Evolutionary conservation across 2,329 filamentous ascomycete genomes (phyloP).

Genomic region (Raffaelea ambrosiae): DNA sequence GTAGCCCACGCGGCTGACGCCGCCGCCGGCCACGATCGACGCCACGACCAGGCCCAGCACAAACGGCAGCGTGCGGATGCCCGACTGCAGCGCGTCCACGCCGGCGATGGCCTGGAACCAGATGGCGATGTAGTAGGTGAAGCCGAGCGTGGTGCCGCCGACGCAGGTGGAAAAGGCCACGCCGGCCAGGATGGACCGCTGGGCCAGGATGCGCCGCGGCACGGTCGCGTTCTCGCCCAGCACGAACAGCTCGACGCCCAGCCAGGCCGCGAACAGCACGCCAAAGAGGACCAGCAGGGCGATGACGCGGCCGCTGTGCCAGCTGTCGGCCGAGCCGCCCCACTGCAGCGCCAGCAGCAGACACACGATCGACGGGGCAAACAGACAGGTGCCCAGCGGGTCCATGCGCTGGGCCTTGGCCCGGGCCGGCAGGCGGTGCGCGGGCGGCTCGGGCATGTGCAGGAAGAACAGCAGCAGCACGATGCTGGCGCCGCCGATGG

Average conservation of each 20-base stretch:
- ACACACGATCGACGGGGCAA: slow-evolving; percentile 26
- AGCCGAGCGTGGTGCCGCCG: neutral
- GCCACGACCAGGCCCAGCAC: slow-evolving; percentile 27
- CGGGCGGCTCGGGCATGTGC: neutral
- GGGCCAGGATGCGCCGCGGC: slow-evolving; percentile 29
- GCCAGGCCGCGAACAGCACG: slow-evolving; percentile 21
- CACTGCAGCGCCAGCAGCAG: slow-evolving; percentile 37
- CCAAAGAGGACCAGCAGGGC: slow-evolving; percentile 26
- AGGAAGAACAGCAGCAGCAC: slow-evolving; percentile 9
- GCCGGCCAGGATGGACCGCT: slow-evolving; percentile 19
- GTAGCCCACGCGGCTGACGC: slow-evolving; percentile 26
- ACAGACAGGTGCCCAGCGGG: slow-evolving; percentile 10
- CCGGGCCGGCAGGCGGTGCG: slow-evolving; percentile 3
- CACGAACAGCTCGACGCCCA: slow-evolving; percentile 22
- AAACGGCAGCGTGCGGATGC: slow-evolving; percentile 31
- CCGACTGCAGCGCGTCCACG: slow-evolving; percentile 27
- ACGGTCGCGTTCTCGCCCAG: slow-evolving; percentile 27
- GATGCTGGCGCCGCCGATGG: slow-evolving; percentile 16
- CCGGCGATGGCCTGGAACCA: slow-evolving; percentile 37
- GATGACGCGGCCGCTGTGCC: slow-evolving; percentile 22
- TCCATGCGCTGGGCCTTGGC: slow-evolving; percentile 10
- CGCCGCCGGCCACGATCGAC: slow-evolving; percentile 26
- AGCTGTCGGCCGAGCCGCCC: slow-evolving; percentile 22
- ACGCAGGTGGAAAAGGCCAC: neutral
- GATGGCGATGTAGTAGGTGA: slow-evolving; percentile 9